These are phyloP conservation scores for Beauveria brongniartii DNA, from an alignment of 2,329 filamentous ascomycete genomes.

Conservation along the genomic window DNA sequence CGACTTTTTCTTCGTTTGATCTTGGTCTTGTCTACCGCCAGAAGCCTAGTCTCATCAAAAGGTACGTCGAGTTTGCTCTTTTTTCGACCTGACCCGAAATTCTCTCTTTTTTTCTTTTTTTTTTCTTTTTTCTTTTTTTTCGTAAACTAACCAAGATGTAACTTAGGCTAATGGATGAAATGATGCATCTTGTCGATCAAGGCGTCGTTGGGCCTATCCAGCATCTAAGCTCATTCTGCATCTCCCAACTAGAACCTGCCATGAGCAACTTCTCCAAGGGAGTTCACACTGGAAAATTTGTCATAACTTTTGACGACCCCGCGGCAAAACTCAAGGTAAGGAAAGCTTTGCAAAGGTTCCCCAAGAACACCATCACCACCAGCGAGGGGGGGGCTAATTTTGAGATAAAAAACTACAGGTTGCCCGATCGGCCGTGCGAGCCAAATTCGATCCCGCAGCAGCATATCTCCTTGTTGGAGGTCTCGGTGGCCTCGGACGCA, in stretches of 20 bases:
- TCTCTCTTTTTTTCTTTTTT: background rate
- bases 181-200: slow-evolving; percentile 18
- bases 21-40: slow-evolving; percentile 15
- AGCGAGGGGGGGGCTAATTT: no score
- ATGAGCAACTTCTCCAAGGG: slow-evolving; percentile 30
- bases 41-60: background rate
- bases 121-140: no score
- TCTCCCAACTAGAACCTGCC: slow-evolving; percentile 20
- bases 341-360: no score
- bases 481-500: slow-evolving; percentile 21
- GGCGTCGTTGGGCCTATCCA: slow-evolving; percentile 17
- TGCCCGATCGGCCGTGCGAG: slow-evolving; percentile 3
- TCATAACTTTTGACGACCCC: slow-evolving; percentile 17
- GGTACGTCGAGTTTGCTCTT: background rate
- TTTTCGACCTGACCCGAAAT: background rate
- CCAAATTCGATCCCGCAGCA: slow-evolving; percentile 12
- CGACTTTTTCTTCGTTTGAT: slow-evolving; percentile 32
- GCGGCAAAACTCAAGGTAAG: slow-evolving; percentile 12
- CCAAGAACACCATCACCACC: no score
- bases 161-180: slow-evolving; percentile 6
- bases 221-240: slow-evolving; percentile 13
- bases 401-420: background rate
- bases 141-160: background rate
- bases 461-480: slow-evolving; percentile 22
- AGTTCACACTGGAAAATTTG: slow-evolving; percentile 29